These are phyloP conservation scores for Diaporthe ampelina DNA, from an alignment of 2,329 filamentous ascomycete species.

Conservation along the genomic window DNA sequence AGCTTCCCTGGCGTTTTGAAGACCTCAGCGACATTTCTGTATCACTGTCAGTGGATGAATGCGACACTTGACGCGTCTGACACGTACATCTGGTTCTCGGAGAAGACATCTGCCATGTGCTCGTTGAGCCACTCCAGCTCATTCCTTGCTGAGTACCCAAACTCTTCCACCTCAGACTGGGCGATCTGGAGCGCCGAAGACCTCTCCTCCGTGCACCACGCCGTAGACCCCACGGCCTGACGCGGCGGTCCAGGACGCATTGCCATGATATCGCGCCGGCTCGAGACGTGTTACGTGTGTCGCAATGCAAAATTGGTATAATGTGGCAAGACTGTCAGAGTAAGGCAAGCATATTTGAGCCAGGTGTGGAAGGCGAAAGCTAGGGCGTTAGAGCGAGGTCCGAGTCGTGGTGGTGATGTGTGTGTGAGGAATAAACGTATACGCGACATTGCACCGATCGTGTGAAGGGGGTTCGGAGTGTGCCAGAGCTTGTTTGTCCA, in stretches of 20 bases:
- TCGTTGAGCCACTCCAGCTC: slow-evolving; percentile 99
- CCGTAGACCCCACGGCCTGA: slow-evolving; percentile 81
- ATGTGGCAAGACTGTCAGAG: slow-evolving; percentile 15
- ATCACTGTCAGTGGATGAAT: slow-evolving; percentile 14
- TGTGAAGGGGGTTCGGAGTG: slow-evolving; percentile 18
- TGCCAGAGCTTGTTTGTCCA: slow-evolving; percentile 37
- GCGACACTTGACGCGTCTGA: slow-evolving; percentile 27
- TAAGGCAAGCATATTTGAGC: slow-evolving; percentile 38
- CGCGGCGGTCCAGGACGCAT: slow-evolving; percentile 66
- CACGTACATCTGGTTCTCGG: slow-evolving; percentile 85
- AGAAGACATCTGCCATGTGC: slow-evolving; percentile 96
- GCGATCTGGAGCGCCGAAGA: slow-evolving; percentile 82
- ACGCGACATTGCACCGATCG: slow-evolving; percentile 15
- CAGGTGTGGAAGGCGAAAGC: not conserved
- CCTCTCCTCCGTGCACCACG: slow-evolving; percentile 90
- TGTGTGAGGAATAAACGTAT: slow-evolving; percentile 19
- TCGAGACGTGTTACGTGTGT: slow-evolving; percentile 21
- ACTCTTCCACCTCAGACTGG: slow-evolving; percentile 89
- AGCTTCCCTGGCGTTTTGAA: slow-evolving; percentile 94
- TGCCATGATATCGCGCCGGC: slow-evolving; percentile 49
- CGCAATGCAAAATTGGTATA: slow-evolving; percentile 17
- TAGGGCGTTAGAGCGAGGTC: slow-evolving; percentile 1
- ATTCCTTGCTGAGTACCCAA: slow-evolving; percentile 90
- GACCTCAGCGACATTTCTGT: slow-evolving; percentile 90
- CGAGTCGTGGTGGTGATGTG: slow-evolving; percentile 13